Evolutionary conservation across 2,329 filamentous ascomycete genomes (phyloP), one percentile per base, ranked within the genome.

Genomic region (Epichloe sylvatica): DNA sequence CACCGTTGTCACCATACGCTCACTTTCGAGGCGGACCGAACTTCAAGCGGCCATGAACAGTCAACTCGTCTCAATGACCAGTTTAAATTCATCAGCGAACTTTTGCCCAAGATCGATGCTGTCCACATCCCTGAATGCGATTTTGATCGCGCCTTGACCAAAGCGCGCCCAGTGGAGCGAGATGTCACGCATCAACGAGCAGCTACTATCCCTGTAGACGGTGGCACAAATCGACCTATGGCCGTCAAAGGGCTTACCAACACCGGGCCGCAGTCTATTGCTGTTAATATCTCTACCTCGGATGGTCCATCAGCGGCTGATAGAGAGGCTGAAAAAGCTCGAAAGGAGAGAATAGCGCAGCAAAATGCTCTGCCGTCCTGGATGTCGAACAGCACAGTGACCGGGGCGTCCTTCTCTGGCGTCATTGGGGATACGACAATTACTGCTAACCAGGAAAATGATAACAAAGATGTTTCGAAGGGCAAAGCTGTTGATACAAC

Each of bases 51-150:
- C 8, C 80, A 84, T 53, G 83, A 87, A 64, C 78, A 84, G 58
- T 83, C 83, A 44, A 84, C 82, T 21, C 75, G 81, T 44, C 71
- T 92, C 59, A 91, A 91, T 65, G 80, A 81, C 58, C 83, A 91
- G 63, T 83, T 91, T 65, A 82, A 81, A 57, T 86, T 86, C 58
- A 81, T 92, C 56, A 83, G 85, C 50, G 79, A 85, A 51, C 73
- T 89, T 49, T 72, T 94, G 54, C 84, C 83, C 49, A 76, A 83
- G 59, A 86, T 94, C 52, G 87, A 92, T 61, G 73, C 77, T n/a
- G 74, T 83, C 5, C 72, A 80, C 37, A 80, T 94, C 6, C 86
- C 86, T 2, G 83, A 82, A 55, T 83, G 84, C 60, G 83, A 78
- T 55, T 88, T 87, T 56, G 83, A 88, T 46, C 73, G 77, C 21